Evolutionary conservation across 2,329 filamentous ascomycete genomes (phyloP).

Genomic region (Pseudogymnoascus sp.): DNA sequence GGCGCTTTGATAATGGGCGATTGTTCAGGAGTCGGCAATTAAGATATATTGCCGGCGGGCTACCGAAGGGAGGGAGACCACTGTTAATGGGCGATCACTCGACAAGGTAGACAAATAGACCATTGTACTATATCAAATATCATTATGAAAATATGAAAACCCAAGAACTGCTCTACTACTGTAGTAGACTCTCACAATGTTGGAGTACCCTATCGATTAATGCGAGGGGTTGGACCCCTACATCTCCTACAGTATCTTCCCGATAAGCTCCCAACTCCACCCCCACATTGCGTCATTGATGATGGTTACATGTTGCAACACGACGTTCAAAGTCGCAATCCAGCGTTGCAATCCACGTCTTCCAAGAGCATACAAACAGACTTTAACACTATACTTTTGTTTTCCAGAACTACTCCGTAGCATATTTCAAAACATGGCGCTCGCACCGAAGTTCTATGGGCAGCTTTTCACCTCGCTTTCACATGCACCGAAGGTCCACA

Average conservation of each 20-base stretch:
- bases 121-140: constrained; percentile 4
- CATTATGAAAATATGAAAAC: neutral
- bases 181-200: neutral
- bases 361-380: neutral
- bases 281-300: neutral
- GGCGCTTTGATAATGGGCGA: neutral
- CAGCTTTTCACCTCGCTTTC: constrained; percentile 49
- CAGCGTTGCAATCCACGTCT: neutral
- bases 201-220: neutral
- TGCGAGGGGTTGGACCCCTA: neutral
- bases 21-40: neutral
- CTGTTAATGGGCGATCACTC: neutral
- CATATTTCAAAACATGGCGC: constrained; percentile 48
- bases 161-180: neutral
- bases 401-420: constrained; percentile 12
- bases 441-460: constrained; percentile 69
- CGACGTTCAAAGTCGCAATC: neutral
- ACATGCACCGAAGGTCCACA: constrained; percentile 44
- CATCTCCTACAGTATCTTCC: neutral
- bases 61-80: neutral
- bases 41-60: neutral
- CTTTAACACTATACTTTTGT: neutral
- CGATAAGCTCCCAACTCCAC: constrained; percentile 1
- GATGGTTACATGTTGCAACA: neutral
- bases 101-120: constrained; percentile 1